These are phyloP conservation scores for Dothiorella sarmentorum DNA, from an alignment of 2,329 filamentous ascomycete genomes.

Conservation along the genomic window DNA sequence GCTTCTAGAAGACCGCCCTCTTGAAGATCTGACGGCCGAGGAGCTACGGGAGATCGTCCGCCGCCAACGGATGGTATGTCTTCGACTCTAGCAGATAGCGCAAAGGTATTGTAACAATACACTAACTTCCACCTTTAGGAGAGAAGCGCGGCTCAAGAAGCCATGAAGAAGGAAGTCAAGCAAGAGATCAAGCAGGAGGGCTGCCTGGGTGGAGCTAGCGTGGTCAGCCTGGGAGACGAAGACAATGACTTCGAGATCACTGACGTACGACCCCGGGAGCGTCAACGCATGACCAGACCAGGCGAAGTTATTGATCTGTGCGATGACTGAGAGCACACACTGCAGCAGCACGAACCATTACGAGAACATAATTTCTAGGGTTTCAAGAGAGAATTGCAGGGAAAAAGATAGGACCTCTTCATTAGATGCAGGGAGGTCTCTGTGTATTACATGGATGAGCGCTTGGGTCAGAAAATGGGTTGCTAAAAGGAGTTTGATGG, in stretches of 20 bases:
- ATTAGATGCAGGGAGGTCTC: too few relatives aligned
- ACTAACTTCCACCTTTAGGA: neutral
- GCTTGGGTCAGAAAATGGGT: too few relatives aligned
- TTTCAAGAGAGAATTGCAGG: too few relatives aligned
- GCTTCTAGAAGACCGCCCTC: slow-evolving; percentile 24
- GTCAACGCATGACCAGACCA: neutral
- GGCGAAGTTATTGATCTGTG: neutral
- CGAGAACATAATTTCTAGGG: too few relatives aligned
- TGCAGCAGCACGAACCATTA: too few relatives aligned
- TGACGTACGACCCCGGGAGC: neutral
- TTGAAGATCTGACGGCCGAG: slow-evolving; percentile 24
- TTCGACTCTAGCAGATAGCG: too few relatives aligned
- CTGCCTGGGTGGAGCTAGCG: too few relatives aligned
- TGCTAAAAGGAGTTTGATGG: too few relatives aligned
- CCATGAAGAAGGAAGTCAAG: neutral
- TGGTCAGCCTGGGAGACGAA: neutral
- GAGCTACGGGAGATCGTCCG: slow-evolving; percentile 26
- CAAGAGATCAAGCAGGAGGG: neutral
- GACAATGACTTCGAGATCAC: neutral
- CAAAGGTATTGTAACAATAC: too few relatives aligned
- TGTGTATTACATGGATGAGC: too few relatives aligned
- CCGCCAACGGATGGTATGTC: slow-evolving; percentile 23
- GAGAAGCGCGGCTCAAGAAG: neutral
- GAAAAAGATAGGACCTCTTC: too few relatives aligned
- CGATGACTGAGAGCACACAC: neutral